Base-by-base conservation (phyloP, 805 yeast genomes). In the Cyberlindnera galapagoensis region DNA sequence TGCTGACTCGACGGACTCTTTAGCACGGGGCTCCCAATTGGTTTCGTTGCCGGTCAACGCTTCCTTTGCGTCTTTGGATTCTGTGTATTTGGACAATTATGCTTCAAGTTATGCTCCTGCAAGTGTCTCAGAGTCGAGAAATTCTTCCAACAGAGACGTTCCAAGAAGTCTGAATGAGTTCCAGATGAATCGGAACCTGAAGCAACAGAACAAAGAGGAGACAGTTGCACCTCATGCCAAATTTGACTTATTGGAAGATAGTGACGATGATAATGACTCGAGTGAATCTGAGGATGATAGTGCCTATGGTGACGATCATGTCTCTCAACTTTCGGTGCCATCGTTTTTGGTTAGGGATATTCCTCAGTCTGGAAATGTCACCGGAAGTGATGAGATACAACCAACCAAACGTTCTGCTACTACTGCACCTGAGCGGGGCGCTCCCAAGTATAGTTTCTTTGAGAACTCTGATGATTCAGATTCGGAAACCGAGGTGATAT, bases 51-150 rank as follows among this genome's bases (percentile, higher is more conserved):
- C 85, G 0, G 62, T 78, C 11, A 78, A 74, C 39, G 83, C 82
- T 25, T 79, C 87, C 40, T 80, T 80, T 62, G 90, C 90, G 1
- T 80, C 88, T 0, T 59, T 82, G 49, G 87, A 79, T 47, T 76
- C 87, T 51, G 68, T 72, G 38, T 76, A 78, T 49, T 69, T 74
- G 43, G 80, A 74, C 32, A 71, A 66, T 38, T 64, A 67, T 38
- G 66, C 49, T 2, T 34, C 46, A 8, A 28, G 41, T 9, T 47
- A 43, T 31, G 42, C 34, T 9, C 35, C 38, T 24, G 33, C 44
- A 3, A 38, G 31, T n/a, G 37, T 30, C 11, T 28, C 35, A 20
- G 43, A 40, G 32, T 44, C 49, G 8, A 42, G 49, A 37, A 30
- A 18, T 16, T 40, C 43, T 16, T 19, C n/a, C 7, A 26, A 18